A percentile compares a stretch with the other conserved stretches of the same genome.
Conservation (phyloP, 1,139 yeast genomes). For the Entelexis paramagnoliae region DNA sequence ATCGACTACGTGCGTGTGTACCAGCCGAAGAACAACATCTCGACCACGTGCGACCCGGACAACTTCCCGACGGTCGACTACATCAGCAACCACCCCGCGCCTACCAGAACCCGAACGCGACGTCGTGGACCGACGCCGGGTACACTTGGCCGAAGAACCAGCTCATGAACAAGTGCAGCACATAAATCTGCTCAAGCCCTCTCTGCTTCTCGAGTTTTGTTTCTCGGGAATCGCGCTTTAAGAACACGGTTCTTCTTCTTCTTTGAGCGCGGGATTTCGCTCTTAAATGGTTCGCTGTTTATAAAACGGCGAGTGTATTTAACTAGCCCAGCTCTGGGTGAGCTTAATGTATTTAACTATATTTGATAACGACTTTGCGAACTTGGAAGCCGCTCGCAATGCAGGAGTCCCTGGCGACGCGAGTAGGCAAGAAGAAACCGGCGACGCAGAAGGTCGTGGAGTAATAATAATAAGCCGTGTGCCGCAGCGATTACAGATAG, state of each 20-base stretch:
- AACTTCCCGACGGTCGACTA: conserved; percentile 67
- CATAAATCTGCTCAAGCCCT: neutral
- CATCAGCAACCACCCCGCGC: conserved; percentile 53
- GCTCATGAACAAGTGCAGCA: conserved; percentile 37
- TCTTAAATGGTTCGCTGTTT: neutral
- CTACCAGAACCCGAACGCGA: conserved; percentile 51
- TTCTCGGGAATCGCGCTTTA: neutral
- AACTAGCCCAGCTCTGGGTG: neutral
- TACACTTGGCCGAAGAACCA: conserved; percentile 51
- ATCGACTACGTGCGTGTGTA: conserved; percentile 71
- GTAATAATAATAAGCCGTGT: too few species aligned
- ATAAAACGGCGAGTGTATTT: conserved; percentile 3
- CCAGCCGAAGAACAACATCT: conserved; percentile 48
- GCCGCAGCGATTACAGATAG: too few species aligned
- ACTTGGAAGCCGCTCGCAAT: too few species aligned
- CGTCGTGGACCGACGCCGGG: conserved; percentile 59
- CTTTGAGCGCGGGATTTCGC: neutral
- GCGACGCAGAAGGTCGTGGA: too few species aligned
- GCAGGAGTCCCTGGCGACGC: too few species aligned
- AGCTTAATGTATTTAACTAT: conserved; percentile 1
- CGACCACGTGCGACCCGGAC: conserved; percentile 64
- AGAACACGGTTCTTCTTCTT: neutral
- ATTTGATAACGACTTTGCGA: neutral
- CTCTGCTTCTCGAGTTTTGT: too few species aligned
- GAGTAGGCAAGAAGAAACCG: too few species aligned